These are phyloP conservation scores for Pseudomicrostroma phylloplanum DNA, from an alignment of 1,284 basidiomycete species.

Conservation along the genomic window DNA sequence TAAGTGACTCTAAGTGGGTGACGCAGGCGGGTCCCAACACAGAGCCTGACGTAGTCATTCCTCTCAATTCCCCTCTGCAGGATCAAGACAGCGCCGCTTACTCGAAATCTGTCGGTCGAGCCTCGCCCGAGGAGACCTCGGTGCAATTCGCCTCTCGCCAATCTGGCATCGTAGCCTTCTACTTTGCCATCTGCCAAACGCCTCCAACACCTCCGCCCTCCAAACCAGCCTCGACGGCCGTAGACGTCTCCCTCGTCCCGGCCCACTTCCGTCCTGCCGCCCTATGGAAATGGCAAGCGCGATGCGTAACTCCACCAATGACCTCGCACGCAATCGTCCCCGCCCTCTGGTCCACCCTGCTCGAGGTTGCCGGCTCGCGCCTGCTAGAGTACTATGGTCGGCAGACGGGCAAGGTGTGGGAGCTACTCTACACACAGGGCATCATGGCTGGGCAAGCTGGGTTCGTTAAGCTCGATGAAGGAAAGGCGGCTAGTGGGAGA, in stretches of 20 bases:
- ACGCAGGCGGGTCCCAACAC: not conserved
- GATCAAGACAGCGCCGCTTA: slow-evolving; percentile 54
- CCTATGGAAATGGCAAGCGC: slow-evolving; percentile 44
- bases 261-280: slow-evolving; percentile 26
- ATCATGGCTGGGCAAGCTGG: slow-evolving; percentile 24
- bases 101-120: slow-evolving; percentile 66
- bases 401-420: slow-evolving; percentile 38
- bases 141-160: slow-evolving; percentile 71
- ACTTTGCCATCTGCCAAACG: slow-evolving; percentile 63
- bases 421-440: slow-evolving; percentile 33
- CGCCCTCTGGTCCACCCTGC: slow-evolving; percentile 36
- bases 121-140: slow-evolving; percentile 54
- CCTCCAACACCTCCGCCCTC: slow-evolving; percentile 15
- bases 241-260: slow-evolving; percentile 19
- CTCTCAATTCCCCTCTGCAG: slow-evolving; percentile 8
- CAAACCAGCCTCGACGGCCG: not conserved
- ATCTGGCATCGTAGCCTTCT: slow-evolving; percentile 76
- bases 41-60: not conserved
- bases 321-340: slow-evolving; percentile 35
- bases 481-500: slow-evolving; percentile 36
- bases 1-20: slow-evolving; percentile 24
- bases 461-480: slow-evolving; percentile 23
- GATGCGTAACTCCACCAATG: slow-evolving; percentile 32
- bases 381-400: slow-evolving; percentile 28
- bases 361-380: slow-evolving; percentile 38